A percentile compares a stretch with the other conserved stretches of the same genome.
Conservation (phyloP, 129 eudicot species). For the Heracleum sosnowskyi region DNA sequence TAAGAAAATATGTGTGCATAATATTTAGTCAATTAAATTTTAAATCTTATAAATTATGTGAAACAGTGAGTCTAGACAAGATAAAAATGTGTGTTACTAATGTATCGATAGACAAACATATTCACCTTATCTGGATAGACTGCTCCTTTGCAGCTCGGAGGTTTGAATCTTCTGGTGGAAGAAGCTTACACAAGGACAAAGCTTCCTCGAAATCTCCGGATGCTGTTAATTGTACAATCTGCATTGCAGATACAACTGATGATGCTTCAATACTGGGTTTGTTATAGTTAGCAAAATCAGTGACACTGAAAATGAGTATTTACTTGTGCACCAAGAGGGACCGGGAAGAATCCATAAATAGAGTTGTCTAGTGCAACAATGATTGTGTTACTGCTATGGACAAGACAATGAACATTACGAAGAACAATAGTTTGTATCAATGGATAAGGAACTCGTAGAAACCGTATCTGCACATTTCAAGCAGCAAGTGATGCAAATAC, state of each 20-base stretch:
- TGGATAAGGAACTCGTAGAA: constrained; percentile 77
- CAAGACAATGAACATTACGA: constrained; percentile 66
- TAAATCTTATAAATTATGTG: not conserved
- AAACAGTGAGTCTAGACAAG: not conserved
- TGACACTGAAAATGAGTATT: constrained; percentile 5
- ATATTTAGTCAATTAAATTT: not conserved
- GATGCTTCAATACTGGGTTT: not conserved
- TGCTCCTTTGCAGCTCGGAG: constrained; percentile 96
- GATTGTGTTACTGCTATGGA: constrained; percentile 44
- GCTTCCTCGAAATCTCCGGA: constrained; percentile 98
- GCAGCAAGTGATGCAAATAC: constrained; percentile 11
- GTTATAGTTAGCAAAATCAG: not conserved
- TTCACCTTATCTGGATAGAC: constrained; percentile 87
- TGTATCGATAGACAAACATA: not conserved
- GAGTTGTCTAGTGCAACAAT: constrained; percentile 70
- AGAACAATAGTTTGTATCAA: constrained; percentile 86
- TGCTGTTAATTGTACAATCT: constrained; percentile 97
- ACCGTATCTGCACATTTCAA: constrained; percentile 69
- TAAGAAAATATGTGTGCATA: not conserved
- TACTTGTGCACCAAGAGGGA: constrained; percentile 99
- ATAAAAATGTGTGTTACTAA: not conserved
- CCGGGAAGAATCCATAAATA: constrained; percentile 77
- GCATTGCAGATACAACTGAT: constrained; percentile 24
- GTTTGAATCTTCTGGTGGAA: constrained; percentile 94
- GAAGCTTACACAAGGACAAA: constrained; percentile 84